Percentiles rank a stretch among this genome's conserved stretches.
phyloP scores from a whole-genome alignment of 345 rosid species.

The Citrus reticulata region DNA sequence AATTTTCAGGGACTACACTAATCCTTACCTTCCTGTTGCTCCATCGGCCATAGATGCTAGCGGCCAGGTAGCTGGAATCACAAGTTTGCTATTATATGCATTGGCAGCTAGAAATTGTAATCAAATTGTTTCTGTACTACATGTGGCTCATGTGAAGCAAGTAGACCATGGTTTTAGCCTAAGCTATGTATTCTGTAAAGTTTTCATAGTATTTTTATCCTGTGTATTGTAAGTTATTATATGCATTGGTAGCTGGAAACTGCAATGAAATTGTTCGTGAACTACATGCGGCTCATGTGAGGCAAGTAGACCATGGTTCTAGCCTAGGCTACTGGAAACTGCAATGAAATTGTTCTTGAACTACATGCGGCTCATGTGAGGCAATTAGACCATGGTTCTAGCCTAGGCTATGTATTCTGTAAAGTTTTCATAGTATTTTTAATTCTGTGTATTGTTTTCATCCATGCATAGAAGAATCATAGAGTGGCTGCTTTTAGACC shows the following conservation, averaged over 20 bases:
- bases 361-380: neutral
- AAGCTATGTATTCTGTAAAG: neutral
- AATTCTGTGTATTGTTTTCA: neutral
- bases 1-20: constrained; percentile 88
- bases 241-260: neutral
- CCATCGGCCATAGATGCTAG: constrained; percentile 93
- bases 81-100: neutral
- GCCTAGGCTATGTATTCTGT: neutral
- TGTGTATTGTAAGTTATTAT: neutral
- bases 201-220: neutral
- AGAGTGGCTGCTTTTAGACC: neutral
- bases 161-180: neutral
- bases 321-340: neutral
- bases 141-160: neutral
- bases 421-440: neutral
- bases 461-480: neutral
- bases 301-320: neutral
- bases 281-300: neutral
- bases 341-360: neutral
- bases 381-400: neutral
- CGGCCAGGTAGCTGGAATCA: constrained; percentile 53
- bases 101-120: neutral
- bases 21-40: constrained; percentile 94
- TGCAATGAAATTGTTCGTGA: neutral
- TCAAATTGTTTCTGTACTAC: neutral